Conservation (phyloP, 2,329 filamentous ascomycete species). For the Phaeosphaeriaceae sp. region DNA sequence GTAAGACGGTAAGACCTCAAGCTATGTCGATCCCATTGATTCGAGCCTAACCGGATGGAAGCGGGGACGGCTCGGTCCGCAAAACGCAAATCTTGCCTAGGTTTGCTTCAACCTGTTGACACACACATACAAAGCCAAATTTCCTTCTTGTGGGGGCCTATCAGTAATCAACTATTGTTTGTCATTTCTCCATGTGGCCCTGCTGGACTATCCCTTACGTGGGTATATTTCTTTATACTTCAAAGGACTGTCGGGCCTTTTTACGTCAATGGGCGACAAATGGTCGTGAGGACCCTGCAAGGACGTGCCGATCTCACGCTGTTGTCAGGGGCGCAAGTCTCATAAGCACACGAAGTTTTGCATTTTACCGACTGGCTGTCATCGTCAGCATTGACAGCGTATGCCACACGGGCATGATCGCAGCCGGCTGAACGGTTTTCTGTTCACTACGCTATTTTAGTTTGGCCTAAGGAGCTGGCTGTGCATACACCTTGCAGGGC, state of each 20-base stretch:
- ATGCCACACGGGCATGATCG: conserved; percentile 2
- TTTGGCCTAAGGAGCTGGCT: conserved; percentile 11
- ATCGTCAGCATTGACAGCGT: background rate
- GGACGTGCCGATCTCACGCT: background rate
- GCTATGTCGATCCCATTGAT: background rate
- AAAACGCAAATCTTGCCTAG: background rate
- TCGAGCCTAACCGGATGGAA: conserved; percentile 1
- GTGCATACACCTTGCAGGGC: conserved; percentile 19
- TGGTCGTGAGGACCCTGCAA: background rate
- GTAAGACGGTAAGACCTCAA: too few relatives aligned
- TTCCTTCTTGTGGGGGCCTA: too few relatives aligned
- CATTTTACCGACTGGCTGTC: background rate
- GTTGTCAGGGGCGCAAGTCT: background rate
- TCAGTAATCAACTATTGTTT: too few relatives aligned
- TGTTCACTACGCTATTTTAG: conserved; percentile 3
- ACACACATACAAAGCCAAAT: too few relatives aligned
- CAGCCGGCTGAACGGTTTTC: background rate
- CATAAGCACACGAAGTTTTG: background rate
- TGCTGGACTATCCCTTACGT: too few relatives aligned
- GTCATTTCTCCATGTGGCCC: too few relatives aligned
- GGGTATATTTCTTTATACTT: too few relatives aligned
- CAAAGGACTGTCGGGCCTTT: too few relatives aligned
- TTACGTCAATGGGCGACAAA: background rate
- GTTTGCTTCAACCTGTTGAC: background rate
- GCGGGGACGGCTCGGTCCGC: conserved; percentile 4